Base-by-base conservation (phyloP, 2,329 filamentous ascomycete genomes). In the Neurospora crassa region DNA sequence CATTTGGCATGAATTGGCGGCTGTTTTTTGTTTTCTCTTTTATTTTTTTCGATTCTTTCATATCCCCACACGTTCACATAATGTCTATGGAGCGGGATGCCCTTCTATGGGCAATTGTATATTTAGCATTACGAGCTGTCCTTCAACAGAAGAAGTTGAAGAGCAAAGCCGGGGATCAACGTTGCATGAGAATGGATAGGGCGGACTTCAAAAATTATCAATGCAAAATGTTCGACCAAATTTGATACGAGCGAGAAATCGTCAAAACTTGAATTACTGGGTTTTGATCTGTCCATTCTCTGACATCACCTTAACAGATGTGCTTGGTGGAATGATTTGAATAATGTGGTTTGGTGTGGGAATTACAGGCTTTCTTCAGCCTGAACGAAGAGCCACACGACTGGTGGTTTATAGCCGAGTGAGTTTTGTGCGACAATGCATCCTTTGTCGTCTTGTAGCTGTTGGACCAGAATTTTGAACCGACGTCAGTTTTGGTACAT, bases 81-180 rank as follows among this genome's bases (percentile, higher is more conserved):
- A 73, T 72, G 71, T 72, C 63, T 72, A 67, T 69, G 72, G 71
- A 73, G 47, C 40, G 34, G 40, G 68, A 45, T 12, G 53, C 53
- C 53, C 16, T 34, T 63, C 14, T 37, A 63, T 63, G 53, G 53
- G 53, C 53, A 29, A 63, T 63, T 63, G 29, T 37, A 37, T 16
- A 63, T 63, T 63, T 63, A 63, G 24, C 53, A 63, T 63, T 37
- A 63, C 53, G 29, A 18, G 53, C 53, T 29, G 53, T 8, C 53
- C 53, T 63, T 63, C 53, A 63, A 40, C 40, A 16, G 18, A 63
- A 34, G 53, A 63, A 63, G 29, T 34, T 63, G 53, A 63, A n/a
- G 53, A 34, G 14, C 29, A 63, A 63, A 63, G 53, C 14, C 53
- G 29, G 53, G 47, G 20, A 53, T 29, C 47, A 53, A 53, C 47